These are phyloP conservation scores for Penicillium atrosanguineum DNA, from an alignment of 495 filamentous ascomycete species.

Conservation along the genomic window DNA sequence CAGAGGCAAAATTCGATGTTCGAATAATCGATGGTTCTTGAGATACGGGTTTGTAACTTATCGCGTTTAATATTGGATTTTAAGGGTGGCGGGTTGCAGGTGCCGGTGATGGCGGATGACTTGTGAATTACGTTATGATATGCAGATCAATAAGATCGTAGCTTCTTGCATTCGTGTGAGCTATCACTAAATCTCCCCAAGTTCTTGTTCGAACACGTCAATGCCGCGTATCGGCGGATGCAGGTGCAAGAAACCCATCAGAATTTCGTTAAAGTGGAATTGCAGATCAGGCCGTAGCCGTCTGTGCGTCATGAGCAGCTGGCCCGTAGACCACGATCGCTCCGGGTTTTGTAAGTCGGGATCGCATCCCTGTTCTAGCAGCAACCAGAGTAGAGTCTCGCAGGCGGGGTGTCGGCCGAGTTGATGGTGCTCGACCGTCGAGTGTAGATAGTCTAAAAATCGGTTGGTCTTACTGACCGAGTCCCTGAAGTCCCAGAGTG, in stretches of 20 bases:
- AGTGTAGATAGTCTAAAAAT: slow-evolving; percentile 32
- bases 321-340: slow-evolving; percentile 40
- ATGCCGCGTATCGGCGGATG: slow-evolving; percentile 31
- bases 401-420: slow-evolving; percentile 40
- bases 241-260: slow-evolving; percentile 41
- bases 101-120: too few relatives aligned
- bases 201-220: slow-evolving; percentile 35
- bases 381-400: slow-evolving; percentile 44
- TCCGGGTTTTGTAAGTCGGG: slow-evolving; percentile 37
- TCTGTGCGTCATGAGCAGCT: slow-evolving; percentile 36
- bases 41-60: too few relatives aligned
- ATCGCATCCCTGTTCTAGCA: slow-evolving; percentile 40
- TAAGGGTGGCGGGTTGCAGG: too few relatives aligned
- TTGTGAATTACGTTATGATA: background rate
- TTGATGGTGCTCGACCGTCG: slow-evolving; percentile 28
- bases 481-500: slow-evolving; percentile 40
- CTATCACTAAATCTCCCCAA: slow-evolving; percentile 4
- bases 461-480: slow-evolving; percentile 31
- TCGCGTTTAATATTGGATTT: too few relatives aligned
- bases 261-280: slow-evolving; percentile 43
- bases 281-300: slow-evolving; percentile 40
- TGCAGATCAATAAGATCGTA: background rate
- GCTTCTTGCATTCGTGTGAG: background rate
- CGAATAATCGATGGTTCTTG: too few relatives aligned
- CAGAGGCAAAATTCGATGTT: too few relatives aligned